Conservation (phyloP, 2,329 filamentous ascomycete genomes). For the Penicillium fuscoglaucum region DNA sequence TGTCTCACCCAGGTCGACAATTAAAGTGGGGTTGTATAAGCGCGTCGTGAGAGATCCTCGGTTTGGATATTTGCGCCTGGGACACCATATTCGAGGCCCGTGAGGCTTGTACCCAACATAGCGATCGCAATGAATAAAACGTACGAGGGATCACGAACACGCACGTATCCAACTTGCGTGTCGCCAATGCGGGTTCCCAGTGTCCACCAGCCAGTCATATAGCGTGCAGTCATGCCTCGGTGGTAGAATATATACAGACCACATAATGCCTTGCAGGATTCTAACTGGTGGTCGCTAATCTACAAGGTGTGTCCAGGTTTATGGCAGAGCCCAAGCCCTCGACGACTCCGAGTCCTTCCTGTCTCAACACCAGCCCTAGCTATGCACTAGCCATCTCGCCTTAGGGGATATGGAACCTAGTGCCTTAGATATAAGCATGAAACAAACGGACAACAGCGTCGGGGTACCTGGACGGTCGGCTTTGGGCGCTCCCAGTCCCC, state of each 20-base stretch:
- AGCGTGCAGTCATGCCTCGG: constrained; percentile 54
- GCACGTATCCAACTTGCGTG: constrained; percentile 59
- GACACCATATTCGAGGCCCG: constrained; percentile 57
- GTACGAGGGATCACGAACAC: constrained; percentile 48
- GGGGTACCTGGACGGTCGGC: constrained; percentile 43
- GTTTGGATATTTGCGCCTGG: constrained; percentile 54
- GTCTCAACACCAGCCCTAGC: constrained; percentile 52
- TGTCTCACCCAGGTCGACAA: constrained; percentile 55
- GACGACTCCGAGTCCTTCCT: constrained; percentile 56
- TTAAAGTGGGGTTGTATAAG: constrained; percentile 54
- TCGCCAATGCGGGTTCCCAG: constrained; percentile 56
- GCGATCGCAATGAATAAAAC: constrained; percentile 41
- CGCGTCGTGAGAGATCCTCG: constrained; percentile 55
- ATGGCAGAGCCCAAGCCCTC: constrained; percentile 50
- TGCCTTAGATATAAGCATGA: constrained; percentile 55
- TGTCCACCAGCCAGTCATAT: constrained; percentile 56
- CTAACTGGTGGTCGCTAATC: constrained; percentile 54
- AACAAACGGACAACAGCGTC: constrained; percentile 50
- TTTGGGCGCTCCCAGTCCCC: constrained; percentile 45
- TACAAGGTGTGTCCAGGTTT: constrained; percentile 39
- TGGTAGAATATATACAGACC: constrained; percentile 54
- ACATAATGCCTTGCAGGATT: constrained; percentile 55
- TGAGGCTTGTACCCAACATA: constrained; percentile 59
- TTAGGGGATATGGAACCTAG: constrained; percentile 54
- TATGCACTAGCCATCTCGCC: constrained; percentile 54